phyloP scores from a whole-genome alignment of 768 basidiomycete genomes.

The Tricholoma sp. region DNA sequence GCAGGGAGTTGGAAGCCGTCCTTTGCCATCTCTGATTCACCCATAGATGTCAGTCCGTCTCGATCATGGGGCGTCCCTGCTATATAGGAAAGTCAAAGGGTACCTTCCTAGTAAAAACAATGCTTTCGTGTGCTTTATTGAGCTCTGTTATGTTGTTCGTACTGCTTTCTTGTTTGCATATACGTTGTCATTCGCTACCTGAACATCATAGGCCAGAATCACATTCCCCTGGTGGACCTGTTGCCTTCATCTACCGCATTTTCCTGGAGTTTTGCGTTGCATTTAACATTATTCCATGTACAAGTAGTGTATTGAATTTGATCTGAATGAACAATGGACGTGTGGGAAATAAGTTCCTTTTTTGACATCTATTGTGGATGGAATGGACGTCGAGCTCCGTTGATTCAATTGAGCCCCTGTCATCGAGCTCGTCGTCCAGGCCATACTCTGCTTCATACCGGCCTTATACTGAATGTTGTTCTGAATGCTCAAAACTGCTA shows the following conservation, averaged over 20 bases:
- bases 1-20: constrained; percentile 44
- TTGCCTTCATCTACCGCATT: background rate
- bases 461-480: background rate
- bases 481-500: background rate
- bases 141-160: background rate
- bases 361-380: background rate
- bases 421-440: background rate
- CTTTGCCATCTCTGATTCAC: constrained; percentile 15
- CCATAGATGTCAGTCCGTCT: constrained; percentile 25
- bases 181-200: background rate
- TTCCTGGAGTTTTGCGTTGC: background rate
- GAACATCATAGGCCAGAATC: background rate
- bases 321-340: background rate
- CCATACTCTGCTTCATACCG: background rate
- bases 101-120: background rate
- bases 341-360: constrained; percentile 1
- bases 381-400: background rate
- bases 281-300: constrained; percentile 4
- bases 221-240: background rate
- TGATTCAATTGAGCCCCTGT: background rate
- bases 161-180: constrained; percentile 4
- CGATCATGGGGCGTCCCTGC: constrained; percentile 24
- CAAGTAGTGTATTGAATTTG: background rate
- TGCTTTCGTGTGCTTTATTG: background rate
- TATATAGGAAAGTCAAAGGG: background rate